Evolutionary conservation across 306 rosid genomes (phyloP), one percentile per base, ranked within the genome.

Genomic region (Gynostemma pentaphyllum): DNA sequence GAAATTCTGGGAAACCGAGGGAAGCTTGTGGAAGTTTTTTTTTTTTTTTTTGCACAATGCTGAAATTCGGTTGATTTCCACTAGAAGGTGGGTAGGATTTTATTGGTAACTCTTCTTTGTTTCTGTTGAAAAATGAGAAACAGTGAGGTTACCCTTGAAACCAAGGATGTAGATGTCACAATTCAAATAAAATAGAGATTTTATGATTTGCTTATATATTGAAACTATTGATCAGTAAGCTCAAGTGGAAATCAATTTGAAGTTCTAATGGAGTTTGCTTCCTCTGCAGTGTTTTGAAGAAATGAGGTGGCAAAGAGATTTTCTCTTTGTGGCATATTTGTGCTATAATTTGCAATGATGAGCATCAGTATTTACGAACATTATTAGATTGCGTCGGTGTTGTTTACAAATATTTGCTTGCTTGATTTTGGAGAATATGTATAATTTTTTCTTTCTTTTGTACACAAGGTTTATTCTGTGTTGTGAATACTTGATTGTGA

Each of bases 201-300:
- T 32, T 56, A 34, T 59, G 18, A 5, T 21, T 2, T 3, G 5
- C 18, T 19, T 37, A 12, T 12, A 11, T 59, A 32, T 36, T 26
- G 19, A 36, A 59, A 59, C 30, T 19, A 45, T 36, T 36, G 9
- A 57, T 18, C 11, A 2, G 45, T 56, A 9, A 10, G 64, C 28
- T 1, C 13, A 55, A 9, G 62, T 54, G 16, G 26, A 28, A 41
- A 9, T 14, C 2, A n/a, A 44, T 41, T 42, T 19, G 44, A 46
- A 45, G 42, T 45, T 65, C 75, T 74, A 45, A 74, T 15, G 3
- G 64, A 24, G 6, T 18, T 39, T 63, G 45, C 50, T 45, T 63
- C 54, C 53, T 71, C 71, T 76, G 79, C 90, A 90, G 97, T 73
- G 97, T 83, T 12, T 82, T 90, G 76, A 90, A 87, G 94, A 90